phyloP scores from a whole-genome alignment of 1,284 basidiomycete species.

The Cutaneotrichosporon sp. region DNA sequence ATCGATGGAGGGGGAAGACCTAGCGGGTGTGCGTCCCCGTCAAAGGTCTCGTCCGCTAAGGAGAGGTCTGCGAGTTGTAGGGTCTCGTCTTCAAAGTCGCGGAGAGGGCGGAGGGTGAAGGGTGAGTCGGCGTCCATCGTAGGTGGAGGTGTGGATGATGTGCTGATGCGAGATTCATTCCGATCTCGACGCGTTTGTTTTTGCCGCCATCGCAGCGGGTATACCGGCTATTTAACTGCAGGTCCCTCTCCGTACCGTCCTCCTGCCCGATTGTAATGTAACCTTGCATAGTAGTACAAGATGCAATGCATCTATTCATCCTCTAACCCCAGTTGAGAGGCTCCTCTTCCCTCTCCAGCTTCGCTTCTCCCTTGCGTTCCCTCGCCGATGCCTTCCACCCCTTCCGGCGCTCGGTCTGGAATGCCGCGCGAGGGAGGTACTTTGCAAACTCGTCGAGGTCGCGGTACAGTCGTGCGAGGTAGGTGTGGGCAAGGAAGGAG shows the following conservation, averaged over 20 bases:
- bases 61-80: conserved; percentile 14
- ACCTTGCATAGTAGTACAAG: neutral
- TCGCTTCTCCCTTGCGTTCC: neutral
- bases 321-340: neutral
- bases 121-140: conserved; percentile 16
- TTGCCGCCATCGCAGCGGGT: neutral
- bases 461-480: conserved; percentile 1
- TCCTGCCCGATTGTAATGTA: neutral
- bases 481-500: neutral
- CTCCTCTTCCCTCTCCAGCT: neutral
- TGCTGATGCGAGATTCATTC: neutral
- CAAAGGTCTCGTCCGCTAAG: neutral
- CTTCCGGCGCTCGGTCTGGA: neutral
- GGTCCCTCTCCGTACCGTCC: neutral
- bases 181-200: conserved; percentile 2
- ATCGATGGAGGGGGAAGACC: conserved; percentile 6
- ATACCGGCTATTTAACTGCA: neutral
- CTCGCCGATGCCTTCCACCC: neutral
- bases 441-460: conserved; percentile 5
- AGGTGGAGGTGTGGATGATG: neutral
- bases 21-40: neutral
- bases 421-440: neutral
- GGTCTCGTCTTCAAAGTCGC: conserved; percentile 11
- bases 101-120: conserved; percentile 9
- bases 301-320: neutral